Evolutionary conservation across 331 rosid species (phyloP).

Genomic region (Prunus yedoensis): DNA sequence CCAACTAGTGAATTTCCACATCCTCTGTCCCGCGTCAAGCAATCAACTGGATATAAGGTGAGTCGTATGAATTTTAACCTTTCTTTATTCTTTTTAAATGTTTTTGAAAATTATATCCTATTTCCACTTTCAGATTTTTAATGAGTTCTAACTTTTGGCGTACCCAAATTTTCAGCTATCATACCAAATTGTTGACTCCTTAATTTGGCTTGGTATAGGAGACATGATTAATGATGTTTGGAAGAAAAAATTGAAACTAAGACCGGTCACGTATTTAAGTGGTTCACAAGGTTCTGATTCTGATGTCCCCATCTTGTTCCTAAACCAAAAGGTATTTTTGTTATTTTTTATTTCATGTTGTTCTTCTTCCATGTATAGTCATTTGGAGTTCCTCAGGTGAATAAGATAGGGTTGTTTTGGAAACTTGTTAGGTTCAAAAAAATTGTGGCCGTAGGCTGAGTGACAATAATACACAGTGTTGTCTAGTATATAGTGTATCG

Average conservation of each 20-base stretch:
- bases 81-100: too few relatives aligned
- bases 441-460: neutral
- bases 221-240: constrained; percentile 41
- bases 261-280: too few relatives aligned
- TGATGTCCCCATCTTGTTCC: constrained; percentile 98
- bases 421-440: neutral
- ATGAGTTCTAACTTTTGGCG: constrained; percentile 14
- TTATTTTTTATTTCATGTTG: constrained; percentile 25
- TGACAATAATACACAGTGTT: neutral
- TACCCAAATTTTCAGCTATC: constrained; percentile 59
- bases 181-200: constrained; percentile 91
- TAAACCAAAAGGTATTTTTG: constrained; percentile 81
- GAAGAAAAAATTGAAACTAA: too few relatives aligned
- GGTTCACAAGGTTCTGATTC: constrained; percentile 12
- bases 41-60: too few relatives aligned
- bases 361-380: constrained; percentile 14
- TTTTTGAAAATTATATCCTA: too few relatives aligned
- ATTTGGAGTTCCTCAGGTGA: too few relatives aligned
- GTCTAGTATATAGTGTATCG: neutral
- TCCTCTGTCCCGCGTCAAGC: too few relatives aligned
- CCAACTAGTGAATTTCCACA: too few relatives aligned
- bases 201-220: constrained; percentile 96
- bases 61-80: too few relatives aligned
- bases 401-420: neutral
- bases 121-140: constrained; percentile 15